Base-by-base conservation (phyloP, 129 eudicot species). In the Arctium minus region DNA sequence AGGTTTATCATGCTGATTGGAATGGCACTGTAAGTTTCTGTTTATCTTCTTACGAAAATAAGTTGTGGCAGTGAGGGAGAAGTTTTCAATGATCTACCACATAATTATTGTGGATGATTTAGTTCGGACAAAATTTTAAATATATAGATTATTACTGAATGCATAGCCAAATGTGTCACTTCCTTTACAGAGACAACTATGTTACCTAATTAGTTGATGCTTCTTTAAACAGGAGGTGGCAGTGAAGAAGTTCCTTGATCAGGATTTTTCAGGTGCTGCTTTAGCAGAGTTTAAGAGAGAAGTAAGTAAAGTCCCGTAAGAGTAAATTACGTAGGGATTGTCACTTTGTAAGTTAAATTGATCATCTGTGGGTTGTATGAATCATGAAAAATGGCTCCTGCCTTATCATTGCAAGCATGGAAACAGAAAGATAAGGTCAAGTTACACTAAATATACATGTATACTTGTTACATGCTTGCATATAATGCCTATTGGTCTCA, bases 201-300 rank as follows among this genome's bases (percentile, higher is more conserved):
- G 53, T 76, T 18, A 35, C 75, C 50, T 80, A 80, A 67, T 53
- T n/a, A 38, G 50, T 82, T 86, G 83, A 64, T 75, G 78, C 84
- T 42, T 64, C 30, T 27, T 37, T 62, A 3, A 81, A 88, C 92
- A 96, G 99, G 99, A 96, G 85, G 99, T 96, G 81, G 99, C 99
- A 65, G 99, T 96, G 76, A 96, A 96, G 93, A 96, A 96, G 90
- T 96, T 96, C 80, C 94, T 96, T 75, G 98, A 96, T 86, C 99
- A 96, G 88, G 99, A 96, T 89, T 96, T 96, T 90, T 96, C 99
- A 40, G 99, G 99, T 84, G 98, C 98, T 81, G 99, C 99, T 82
- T 85, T 96, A 85, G 99, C 92, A 15, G 99, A 96, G 96, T 96
- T 96, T 84, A 91, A 82, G 87, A 88, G 99, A 89, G 99, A 96